Base-by-base conservation (phyloP, 345 rosid species). In the Aurinia saxatilis region DNA sequence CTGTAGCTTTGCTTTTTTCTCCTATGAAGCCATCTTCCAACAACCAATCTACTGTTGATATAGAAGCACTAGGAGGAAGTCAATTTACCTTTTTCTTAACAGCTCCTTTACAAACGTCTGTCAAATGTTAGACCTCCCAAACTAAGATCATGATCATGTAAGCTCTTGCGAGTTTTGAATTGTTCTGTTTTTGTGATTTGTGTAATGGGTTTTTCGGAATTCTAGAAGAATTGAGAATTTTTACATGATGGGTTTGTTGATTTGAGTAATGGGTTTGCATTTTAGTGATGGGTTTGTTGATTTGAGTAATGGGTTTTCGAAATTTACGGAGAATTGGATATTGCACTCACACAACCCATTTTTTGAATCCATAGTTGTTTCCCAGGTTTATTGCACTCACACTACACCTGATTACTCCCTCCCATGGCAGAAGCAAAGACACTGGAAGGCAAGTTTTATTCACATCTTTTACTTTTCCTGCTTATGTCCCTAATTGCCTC, bases 381-480 rank as follows among this genome's bases (percentile, higher is more conserved):
- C 56, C 40, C 72, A 92, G 99, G 97, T 93, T 57, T 91, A 88
- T 61, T 88, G 98, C 78, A 92, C 95, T 36, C 98, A 93, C 52
- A 93, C 97, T 0, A 91, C 81, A 3, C 97, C 97, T 25, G 97
- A 87, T 68, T 93, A 89, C 78, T 87, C 97, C 50, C 96, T 89
- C 65, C 98, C 99, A 13, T 93, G 99, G 96, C 99, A 87, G 89
- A 89, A 87, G 71, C 91, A 89, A 79, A 79, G 96, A 73, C 81
- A 87, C 99, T 15, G 95, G 91, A 64, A 93, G 99, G 99, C 66
- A 67, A 53, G 66, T 79, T 72, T 39, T 21, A 16, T 5, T 19
- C 4, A 5, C 8, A 5, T n/a, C n/a, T n/a, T n/a, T n/a, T n/a
- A n/a, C n/a, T n/a, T n/a, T n/a, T n/a, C n/a, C n/a, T 59, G 8